A percentile compares a stretch with the other conserved stretches of the same genome.
These are phyloP conservation scores for Pyrenophora teres DNA, from an alignment of 2,329 filamentous ascomycete species.

Conservation along the genomic window DNA sequence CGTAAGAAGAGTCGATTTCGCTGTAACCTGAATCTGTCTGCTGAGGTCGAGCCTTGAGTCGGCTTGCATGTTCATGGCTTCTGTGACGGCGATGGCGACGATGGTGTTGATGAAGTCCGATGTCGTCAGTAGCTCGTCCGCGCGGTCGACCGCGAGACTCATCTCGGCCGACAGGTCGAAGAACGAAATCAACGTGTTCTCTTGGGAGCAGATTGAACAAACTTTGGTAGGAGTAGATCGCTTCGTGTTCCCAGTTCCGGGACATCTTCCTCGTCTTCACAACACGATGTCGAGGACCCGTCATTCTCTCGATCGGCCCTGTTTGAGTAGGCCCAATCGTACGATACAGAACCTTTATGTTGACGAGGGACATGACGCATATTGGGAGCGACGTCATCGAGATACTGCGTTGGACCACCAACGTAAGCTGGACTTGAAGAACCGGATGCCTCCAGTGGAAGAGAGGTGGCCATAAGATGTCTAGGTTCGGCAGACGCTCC, in stretches of 20 bases:
- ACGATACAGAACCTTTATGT: slow-evolving; percentile 21
- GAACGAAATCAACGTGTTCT: slow-evolving; percentile 39
- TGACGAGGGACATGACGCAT: slow-evolving; percentile 5
- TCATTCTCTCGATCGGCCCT: slow-evolving; percentile 1
- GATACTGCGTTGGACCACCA: not conserved
- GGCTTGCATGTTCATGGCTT: slow-evolving; percentile 14
- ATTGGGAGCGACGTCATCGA: slow-evolving; percentile 7
- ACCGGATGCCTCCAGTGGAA: slow-evolving; percentile 26
- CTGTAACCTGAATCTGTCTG: slow-evolving; percentile 17
- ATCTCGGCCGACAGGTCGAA: slow-evolving; percentile 32
- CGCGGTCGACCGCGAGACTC: slow-evolving; percentile 33
- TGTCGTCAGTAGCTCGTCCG: slow-evolving; percentile 11
- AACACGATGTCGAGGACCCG: slow-evolving; percentile 14
- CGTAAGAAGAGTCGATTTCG: slow-evolving; percentile 21
- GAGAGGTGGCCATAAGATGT: slow-evolving; percentile 27
- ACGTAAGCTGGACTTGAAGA: slow-evolving; percentile 5
- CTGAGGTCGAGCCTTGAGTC: slow-evolving; percentile 3
- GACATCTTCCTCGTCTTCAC: slow-evolving; percentile 7
- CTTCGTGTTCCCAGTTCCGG: slow-evolving; percentile 24
- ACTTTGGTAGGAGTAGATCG: slow-evolving; percentile 29
- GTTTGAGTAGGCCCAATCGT: slow-evolving; percentile 38
- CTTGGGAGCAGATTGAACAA: slow-evolving; percentile 25
- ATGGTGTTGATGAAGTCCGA: slow-evolving; percentile 14
- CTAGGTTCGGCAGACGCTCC: slow-evolving; percentile 33
- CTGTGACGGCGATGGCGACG: slow-evolving; percentile 15